Conservation (phyloP, 306 rosid genomes). For the Purshia tridentata region DNA sequence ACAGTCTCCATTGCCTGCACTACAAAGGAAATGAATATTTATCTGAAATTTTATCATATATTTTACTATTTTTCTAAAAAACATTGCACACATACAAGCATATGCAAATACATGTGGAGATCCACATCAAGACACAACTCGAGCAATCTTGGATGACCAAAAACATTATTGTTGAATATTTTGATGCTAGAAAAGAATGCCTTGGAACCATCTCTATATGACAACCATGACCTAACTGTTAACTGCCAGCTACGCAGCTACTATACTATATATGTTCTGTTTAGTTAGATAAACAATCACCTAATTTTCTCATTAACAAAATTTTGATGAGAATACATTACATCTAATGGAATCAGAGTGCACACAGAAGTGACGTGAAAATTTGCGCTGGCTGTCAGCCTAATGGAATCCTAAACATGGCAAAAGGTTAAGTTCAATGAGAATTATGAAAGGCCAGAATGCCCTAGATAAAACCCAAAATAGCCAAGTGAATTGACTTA, state of each 20-base stretch:
- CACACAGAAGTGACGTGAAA: slow-evolving; percentile 10
- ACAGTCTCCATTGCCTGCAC: slow-evolving; percentile 87
- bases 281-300: too few relatives aligned
- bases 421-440: slow-evolving; percentile 41
- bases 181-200: neutral
- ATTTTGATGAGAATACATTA: neutral
- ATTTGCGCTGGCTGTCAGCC: slow-evolving; percentile 26
- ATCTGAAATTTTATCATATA: neutral
- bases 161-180: neutral
- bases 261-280: neutral
- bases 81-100: neutral
- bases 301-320: neutral
- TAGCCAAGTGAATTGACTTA: slow-evolving; percentile 69
- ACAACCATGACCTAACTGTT: neutral
- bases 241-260: neutral
- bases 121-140: neutral
- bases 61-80: neutral
- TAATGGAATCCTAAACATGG: slow-evolving; percentile 48
- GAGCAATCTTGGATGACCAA: neutral
- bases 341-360: neutral
- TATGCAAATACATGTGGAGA: neutral
- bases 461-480: slow-evolving; percentile 53
- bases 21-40: slow-evolving; percentile 29
- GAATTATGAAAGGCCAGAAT: slow-evolving; percentile 40
- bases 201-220: neutral